Base-by-base conservation (phyloP, 2,329 filamentous ascomycete genomes). In the Plenodomus lindquistii region DNA sequence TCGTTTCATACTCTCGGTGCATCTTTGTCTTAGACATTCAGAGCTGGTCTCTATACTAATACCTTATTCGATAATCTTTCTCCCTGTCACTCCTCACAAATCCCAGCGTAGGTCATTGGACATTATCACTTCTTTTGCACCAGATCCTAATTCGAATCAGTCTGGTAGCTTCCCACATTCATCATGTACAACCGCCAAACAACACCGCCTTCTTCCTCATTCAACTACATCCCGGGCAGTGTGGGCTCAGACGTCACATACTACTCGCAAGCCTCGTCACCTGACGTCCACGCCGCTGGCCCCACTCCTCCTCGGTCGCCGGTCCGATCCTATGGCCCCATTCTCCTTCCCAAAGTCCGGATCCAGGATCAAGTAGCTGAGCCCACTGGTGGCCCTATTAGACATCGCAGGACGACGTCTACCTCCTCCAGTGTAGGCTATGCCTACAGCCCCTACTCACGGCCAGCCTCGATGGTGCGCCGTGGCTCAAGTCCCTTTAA, bases 311-410 rank as follows among this genome's bases (percentile, higher is more conserved):
- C 81, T 44, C 79, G 82, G 55, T 88, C 88, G 27, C 88, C 89
- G 51, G 83, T 92, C 60, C 82, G 86, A 52, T 87, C 90, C 53
- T 87, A 91, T 74, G 89, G 90, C 43, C 89, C 90, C 42, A 78
- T 90, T 40, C 78, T 96, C 50, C 80, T 96, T 24, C 91, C 91
- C 66, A 94, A 91, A 80, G 92, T 95, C 75, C 84, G 91, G 52
- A 84, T 84, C 35, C 91, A 94, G 74, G 91, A 96, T 74, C 88
- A 93, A 73, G 81, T 86, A 53, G 82, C 91, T 53, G 84, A 86
- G 57, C 82, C 82, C 35, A 77, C 77, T 35, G 77, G 79, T 42
- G 68, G 73, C 21, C 69, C 69, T 45, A 84, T 87, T 73, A 81
- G 85, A 63, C 77, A 81, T 67, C 77, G 78, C 59, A 75, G 77